A percentile compares a stretch with the other conserved stretches of the same genome.
Conservation (phyloP, 768 basidiomycete genomes). For the Sporobolomyces roseus region DNA sequence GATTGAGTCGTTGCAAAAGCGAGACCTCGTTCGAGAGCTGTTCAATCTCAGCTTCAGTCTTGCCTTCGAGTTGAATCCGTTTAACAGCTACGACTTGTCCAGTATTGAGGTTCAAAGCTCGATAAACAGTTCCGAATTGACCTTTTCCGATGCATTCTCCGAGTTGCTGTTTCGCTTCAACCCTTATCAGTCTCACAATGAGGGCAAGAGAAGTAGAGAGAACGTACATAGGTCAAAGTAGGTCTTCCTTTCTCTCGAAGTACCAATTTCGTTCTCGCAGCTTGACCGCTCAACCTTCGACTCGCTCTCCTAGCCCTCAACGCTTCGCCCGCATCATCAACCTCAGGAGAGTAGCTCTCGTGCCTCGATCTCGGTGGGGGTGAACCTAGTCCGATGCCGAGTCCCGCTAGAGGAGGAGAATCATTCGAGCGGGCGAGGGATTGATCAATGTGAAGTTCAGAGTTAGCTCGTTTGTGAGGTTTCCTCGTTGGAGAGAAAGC, state of each 20-base stretch:
- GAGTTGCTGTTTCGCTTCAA: conserved; percentile 94
- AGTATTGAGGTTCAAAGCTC: conserved; percentile 85
- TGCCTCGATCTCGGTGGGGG: conserved; percentile 20
- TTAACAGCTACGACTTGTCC: conserved; percentile 99
- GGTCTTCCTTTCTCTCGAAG: conserved; percentile 76
- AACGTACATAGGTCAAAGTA: conserved; percentile 72
- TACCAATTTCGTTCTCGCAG: conserved; percentile 65
- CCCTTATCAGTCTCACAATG: conserved; percentile 31
- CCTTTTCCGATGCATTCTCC: conserved; percentile 96
- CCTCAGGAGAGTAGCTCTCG: conserved; percentile 14
- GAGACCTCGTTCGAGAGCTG: conserved; percentile 94
- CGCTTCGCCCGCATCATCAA: not conserved
- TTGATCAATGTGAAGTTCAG: conserved; percentile 36
- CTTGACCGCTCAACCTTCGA: conserved; percentile 44
- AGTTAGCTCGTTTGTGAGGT: conserved; percentile 41
- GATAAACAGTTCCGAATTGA: conserved; percentile 93
- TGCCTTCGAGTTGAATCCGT: conserved; percentile 80
- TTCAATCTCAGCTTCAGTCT: conserved; percentile 83
- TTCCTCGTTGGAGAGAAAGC: not conserved
- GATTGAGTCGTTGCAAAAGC: conserved; percentile 79
- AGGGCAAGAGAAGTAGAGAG: conserved; percentile 40
- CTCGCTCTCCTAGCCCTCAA: conserved; percentile 14
- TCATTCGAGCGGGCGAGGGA: not conserved
- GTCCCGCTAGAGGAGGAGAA: not conserved
- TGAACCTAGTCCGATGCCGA: conserved; percentile 11